Percentiles rank a stretch among this genome's conserved stretches.
These are phyloP conservation scores for Penicillium italicum DNA, from an alignment of 2,329 filamentous ascomycete species.

Conservation along the genomic window DNA sequence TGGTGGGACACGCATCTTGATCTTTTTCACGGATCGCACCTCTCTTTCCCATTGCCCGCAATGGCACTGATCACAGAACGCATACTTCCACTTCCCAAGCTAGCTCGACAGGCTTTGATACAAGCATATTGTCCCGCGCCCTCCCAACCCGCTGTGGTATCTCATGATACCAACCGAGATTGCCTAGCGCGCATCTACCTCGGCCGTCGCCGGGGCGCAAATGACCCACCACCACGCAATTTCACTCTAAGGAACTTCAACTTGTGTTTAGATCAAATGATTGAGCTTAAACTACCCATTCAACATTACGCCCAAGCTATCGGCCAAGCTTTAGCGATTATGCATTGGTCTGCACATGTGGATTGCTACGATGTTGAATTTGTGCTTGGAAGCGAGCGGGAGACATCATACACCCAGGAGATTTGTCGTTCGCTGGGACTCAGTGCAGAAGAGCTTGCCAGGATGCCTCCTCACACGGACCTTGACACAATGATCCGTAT, in stretches of 20 bases:
- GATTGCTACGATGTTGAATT: conserved; percentile 16
- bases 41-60: conserved; percentile 11
- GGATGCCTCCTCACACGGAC: conserved; percentile 1
- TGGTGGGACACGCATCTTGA: conserved; percentile 3
- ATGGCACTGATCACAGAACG: conserved; percentile 19
- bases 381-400: conserved; percentile 7
- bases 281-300: conserved; percentile 7
- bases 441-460: neutral
- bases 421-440: neutral
- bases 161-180: conserved; percentile 11
- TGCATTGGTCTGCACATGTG: conserved; percentile 11
- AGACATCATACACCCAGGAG: neutral
- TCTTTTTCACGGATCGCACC: neutral
- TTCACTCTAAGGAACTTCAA: conserved; percentile 13
- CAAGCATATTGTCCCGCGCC: conserved; percentile 16
- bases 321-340: conserved; percentile 5
- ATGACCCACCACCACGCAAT: neutral
- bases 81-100: conserved; percentile 20
- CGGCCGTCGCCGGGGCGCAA: conserved; percentile 2
- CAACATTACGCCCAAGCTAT: neutral
- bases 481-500: neutral
- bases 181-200: conserved; percentile 16
- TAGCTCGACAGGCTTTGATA: conserved; percentile 20
- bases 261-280: conserved; percentile 8
- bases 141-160: neutral